These are phyloP conservation scores for Ceratocystis cubensis DNA, from an alignment of 2,329 filamentous ascomycete species.

Conservation along the genomic window DNA sequence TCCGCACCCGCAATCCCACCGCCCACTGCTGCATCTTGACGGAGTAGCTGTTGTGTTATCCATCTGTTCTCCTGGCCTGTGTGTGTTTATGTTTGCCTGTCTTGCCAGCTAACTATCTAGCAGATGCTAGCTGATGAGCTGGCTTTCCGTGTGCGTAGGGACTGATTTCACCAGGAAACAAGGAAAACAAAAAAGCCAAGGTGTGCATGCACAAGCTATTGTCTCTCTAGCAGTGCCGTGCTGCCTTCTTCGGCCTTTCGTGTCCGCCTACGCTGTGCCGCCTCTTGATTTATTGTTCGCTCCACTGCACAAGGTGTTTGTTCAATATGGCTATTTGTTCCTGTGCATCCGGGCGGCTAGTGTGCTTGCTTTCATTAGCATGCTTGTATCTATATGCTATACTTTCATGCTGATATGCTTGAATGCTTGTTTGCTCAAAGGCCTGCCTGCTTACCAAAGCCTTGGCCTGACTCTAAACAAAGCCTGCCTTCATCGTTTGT, in stretches of 20 bases:
- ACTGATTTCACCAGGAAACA: background rate
- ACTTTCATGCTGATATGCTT: background rate
- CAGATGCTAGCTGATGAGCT: no score
- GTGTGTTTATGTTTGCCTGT: background rate
- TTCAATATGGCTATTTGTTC: conserved; percentile 4
- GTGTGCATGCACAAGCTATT: background rate
- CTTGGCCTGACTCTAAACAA: no score
- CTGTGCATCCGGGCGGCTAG: conserved; percentile 5
- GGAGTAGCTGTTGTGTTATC: background rate
- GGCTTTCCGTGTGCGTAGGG: no score
- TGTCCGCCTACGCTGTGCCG: background rate
- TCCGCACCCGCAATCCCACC: background rate
- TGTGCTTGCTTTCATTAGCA: background rate
- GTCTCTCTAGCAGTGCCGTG: background rate
- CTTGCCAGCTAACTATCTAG: no score
- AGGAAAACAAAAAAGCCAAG: background rate
- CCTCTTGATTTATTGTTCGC: background rate
- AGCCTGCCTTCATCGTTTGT: no score
- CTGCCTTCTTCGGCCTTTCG: background rate
- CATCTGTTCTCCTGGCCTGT: background rate
- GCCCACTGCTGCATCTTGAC: background rate
- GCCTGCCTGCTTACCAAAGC: no score
- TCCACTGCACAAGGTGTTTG: background rate
- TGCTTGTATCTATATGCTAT: background rate
- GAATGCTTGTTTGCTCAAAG: background rate